phyloP scores from a whole-genome alignment of 805 yeast genomes.

The Saccharomycopsis fodiens region DNA sequence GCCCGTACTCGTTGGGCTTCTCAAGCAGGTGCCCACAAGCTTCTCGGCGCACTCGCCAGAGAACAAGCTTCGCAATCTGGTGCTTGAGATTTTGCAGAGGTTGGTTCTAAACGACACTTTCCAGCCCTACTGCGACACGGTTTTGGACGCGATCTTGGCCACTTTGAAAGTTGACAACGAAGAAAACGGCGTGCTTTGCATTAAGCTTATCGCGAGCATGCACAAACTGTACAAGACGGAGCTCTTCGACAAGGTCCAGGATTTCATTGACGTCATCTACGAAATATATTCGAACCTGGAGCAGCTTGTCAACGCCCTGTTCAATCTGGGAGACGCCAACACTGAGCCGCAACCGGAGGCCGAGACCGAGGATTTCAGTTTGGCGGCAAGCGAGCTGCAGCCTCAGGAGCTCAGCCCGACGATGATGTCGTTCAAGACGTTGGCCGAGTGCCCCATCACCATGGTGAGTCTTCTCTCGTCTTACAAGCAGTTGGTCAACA shows the following conservation, averaged over 20 bases:
- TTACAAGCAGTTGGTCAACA: constrained; percentile 65
- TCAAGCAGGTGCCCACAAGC: constrained; percentile 66
- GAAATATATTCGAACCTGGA: constrained; percentile 76
- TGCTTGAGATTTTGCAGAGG: constrained; percentile 74
- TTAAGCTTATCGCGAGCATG: constrained; percentile 77
- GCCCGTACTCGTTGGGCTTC: constrained; percentile 58
- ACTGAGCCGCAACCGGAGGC: no score
- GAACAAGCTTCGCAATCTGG: constrained; percentile 66
- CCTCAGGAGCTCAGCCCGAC: constrained; percentile 46
- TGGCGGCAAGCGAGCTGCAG: constrained; percentile 37
- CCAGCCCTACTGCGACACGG: constrained; percentile 56
- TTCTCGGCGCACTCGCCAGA: constrained; percentile 60
- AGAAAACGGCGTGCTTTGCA: constrained; percentile 86
- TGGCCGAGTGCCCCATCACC: constrained; percentile 95
- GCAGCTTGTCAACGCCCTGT: constrained; percentile 61
- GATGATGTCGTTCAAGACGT: constrained; percentile 77
- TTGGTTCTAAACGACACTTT: constrained; percentile 77
- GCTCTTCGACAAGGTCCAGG: constrained; percentile 63
- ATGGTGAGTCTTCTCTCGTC: constrained; percentile 89
- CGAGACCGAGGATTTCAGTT: constrained; percentile 21
- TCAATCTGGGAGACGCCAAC: constrained; percentile 30
- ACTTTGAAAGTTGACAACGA: constrained; percentile 77
- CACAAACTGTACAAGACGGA: constrained; percentile 76
- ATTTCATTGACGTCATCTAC: constrained; percentile 69
- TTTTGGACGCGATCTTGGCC: constrained; percentile 51